Evolutionary conservation across 2,329 filamentous ascomycete species (phyloP).

Genomic region (Fusarium sp.): DNA sequence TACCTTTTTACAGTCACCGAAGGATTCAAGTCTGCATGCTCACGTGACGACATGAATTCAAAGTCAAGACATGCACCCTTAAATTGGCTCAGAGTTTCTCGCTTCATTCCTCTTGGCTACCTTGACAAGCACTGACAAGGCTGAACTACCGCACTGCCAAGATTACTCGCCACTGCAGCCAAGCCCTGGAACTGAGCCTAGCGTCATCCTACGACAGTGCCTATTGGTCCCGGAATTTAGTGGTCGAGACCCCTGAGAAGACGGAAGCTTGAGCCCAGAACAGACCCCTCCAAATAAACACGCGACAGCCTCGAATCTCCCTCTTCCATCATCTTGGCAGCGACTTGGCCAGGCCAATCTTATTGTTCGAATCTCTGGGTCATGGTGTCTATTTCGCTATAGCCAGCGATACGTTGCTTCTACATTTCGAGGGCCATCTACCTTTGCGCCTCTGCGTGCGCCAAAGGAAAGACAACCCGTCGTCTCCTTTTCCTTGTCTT

Average conservation of each 20-base stretch:
- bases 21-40: no score
- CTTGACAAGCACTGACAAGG: not conserved
- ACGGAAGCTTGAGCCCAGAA: not conserved
- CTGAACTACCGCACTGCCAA: not conserved
- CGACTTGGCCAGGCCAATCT: not conserved
- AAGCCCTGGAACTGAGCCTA: not conserved
- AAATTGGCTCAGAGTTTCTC: not conserved
- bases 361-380: not conserved
- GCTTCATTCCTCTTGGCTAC: not conserved
- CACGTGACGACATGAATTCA: no score
- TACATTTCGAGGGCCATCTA: not conserved
- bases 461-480: not conserved
- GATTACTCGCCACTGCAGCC: not conserved
- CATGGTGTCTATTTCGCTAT: not conserved
- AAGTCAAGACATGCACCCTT: no score
- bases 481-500: not conserved
- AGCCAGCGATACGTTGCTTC: not conserved
- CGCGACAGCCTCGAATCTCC: not conserved
- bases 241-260: not conserved
- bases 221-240: not conserved
- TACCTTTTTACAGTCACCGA: no score
- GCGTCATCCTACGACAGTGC: not conserved
- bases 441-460: conserved; percentile 7
- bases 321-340: not conserved
- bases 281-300: conserved; percentile 9